Conservation (phyloP, 305 asterid genomes). For the Fraxinus ornus region DNA sequence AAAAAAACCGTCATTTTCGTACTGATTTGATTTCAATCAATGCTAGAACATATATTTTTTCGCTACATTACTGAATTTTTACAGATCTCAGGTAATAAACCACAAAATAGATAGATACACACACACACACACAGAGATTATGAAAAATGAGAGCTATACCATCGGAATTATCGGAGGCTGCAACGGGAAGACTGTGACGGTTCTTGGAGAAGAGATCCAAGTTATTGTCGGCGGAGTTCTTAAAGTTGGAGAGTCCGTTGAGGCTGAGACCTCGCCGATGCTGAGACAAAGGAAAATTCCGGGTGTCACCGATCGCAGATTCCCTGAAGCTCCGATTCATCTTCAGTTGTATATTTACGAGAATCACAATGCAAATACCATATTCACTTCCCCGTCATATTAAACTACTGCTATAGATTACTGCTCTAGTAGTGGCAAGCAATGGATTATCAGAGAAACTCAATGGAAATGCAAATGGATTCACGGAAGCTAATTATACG, state of each 20-base stretch:
- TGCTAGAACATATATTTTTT: background rate
- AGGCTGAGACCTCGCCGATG: constrained; percentile 71
- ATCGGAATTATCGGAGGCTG: constrained; percentile 61
- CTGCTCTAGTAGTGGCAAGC: background rate
- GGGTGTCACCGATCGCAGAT: constrained; percentile 42
- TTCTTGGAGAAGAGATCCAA: constrained; percentile 88
- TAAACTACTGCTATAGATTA: background rate
- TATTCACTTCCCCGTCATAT: background rate
- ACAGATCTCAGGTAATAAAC: background rate
- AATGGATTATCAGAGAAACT: background rate
- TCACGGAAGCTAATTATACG: constrained; percentile 30
- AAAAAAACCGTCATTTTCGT: background rate
- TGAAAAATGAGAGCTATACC: constrained; percentile 35
- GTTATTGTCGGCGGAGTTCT: constrained; percentile 44
- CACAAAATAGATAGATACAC: background rate
- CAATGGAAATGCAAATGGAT: constrained; percentile 7
- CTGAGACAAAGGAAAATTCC: constrained; percentile 37
- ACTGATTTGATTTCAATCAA: constrained; percentile 7
- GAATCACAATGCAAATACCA: background rate
- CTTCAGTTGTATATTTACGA: constrained; percentile 3
- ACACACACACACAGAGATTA: background rate
- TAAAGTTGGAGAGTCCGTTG: constrained; percentile 37
- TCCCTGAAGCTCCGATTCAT: constrained; percentile 73
- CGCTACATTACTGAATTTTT: background rate
- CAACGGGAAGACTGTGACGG: constrained; percentile 67